Evolutionary conservation across 768 basidiomycete species (phyloP), one percentile per base, ranked within the genome.

Genomic region (Tricholoma bakamatsutake): DNA sequence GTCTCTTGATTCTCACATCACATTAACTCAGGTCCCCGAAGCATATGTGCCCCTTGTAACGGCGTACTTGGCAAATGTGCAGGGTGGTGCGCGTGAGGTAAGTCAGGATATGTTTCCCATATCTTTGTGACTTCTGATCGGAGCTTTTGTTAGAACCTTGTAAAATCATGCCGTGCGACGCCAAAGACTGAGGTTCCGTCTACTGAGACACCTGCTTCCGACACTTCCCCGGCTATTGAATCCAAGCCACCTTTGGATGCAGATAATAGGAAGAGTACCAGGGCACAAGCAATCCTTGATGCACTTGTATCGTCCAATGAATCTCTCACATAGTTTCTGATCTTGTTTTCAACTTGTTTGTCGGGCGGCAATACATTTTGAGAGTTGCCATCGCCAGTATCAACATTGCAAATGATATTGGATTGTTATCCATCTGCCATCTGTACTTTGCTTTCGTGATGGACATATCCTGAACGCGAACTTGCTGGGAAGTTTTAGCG

Each of bases 1-100:
- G 27, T 33, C 37, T 39, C 13, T 34, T 55, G 7, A 28, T 42
- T 24, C 24, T 42, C 35, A 31, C 37, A 34, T 52, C 21, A 28
- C 39, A 47, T 24, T 21, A 27, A 31, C 40, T 5, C 58, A 85
- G 84, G 73, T 85, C 52, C 81, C 83, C 7, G 78, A 80, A n/a
- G 63, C 43, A 24, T 76, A 83, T 59, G 37, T 79, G n/a, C 60
- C 71, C 0, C 69, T 84, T n/a, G 65, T 74, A 24, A 65, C 72
- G 4, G 68, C 61, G 43, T 84, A 85, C 58, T 68, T 84, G 13
- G 57, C 72, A 12, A 70, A 72, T 30, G 71, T 81, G 15, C 73
- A 76, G 62, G 84, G 83, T 10, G 78, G 80, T 39, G 68, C 66
- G 18, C 66, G 74, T 8, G 69, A 73, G 63, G 84, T 76, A 52